Conservation (phyloP, 495 filamentous ascomycete species). For the Extremus antarcticus region DNA sequence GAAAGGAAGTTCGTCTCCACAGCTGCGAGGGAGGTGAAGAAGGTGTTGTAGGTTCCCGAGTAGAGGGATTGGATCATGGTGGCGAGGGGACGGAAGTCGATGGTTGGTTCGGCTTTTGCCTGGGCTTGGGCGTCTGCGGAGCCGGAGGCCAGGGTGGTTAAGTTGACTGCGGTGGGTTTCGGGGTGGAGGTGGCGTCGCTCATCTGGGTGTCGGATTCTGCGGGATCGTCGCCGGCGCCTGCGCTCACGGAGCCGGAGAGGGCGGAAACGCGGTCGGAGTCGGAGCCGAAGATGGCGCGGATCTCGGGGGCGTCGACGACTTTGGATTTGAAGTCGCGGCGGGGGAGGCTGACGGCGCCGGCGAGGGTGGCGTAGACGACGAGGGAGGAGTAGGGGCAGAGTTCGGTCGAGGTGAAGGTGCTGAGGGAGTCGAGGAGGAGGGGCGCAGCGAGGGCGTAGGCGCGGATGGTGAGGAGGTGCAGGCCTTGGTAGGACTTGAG, state of each 20-base stretch:
- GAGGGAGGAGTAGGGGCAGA: constrained; percentile 87
- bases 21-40: constrained; percentile 80
- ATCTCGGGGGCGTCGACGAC: constrained; percentile 97
- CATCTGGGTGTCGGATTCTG: constrained; percentile 65
- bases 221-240: constrained; percentile 53
- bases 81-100: constrained; percentile 75
- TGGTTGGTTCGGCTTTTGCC: constrained; percentile 59
- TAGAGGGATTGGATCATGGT: constrained; percentile 84
- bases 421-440: constrained; percentile 90
- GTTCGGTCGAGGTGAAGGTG: constrained; percentile 97
- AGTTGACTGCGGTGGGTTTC: constrained; percentile 62
- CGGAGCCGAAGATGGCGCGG: constrained; percentile 73
- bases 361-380: constrained; percentile 94
- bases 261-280: constrained; percentile 69
- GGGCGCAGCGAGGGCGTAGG: constrained; percentile 80
- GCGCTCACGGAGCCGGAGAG: constrained; percentile 71
- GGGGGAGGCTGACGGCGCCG: constrained; percentile 85
- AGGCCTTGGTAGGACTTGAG: constrained; percentile 97
- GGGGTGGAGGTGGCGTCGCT: constrained; percentile 45
- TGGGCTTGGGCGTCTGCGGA: constrained; percentile 53
- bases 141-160: constrained; percentile 58
- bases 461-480: constrained; percentile 80
- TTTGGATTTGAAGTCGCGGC: constrained; percentile 97
- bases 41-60: constrained; percentile 80
- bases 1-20: constrained; percentile 91